Base-by-base conservation (phyloP, 1,139 yeast species). In the Waltiozyma sp. region DNA sequence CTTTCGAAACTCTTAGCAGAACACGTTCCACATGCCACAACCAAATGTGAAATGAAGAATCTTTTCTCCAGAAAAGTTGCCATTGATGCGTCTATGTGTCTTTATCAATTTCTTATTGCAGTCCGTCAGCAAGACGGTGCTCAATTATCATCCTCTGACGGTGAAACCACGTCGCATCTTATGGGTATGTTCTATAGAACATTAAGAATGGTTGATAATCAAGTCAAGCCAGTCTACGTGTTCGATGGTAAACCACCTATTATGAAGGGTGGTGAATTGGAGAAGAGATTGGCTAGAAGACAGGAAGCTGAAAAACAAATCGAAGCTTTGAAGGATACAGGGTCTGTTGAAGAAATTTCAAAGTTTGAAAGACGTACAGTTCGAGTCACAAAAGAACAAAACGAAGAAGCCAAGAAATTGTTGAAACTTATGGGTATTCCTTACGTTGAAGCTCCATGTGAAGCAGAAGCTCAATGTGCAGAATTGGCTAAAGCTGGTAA, bases 391-490 rank as follows among this genome's bases (percentile, higher is more conserved):
- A 69, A 75, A 46, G 91, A 87, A 53, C 98, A 93, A 54, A 91
- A 89, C 56, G 96, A 86, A 33, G 98, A 93, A 56, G 97, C 96
- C 18, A 86, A 87, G 60, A 70, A 73, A 50, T 65, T 91, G 46
- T 68, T 91, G 45, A 75, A 69, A 44, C 66, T 89, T 38, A 91
- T 91, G 99, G 99, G 99, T 2, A 83, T 91, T 38, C 99, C 99
- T 1, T 86, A 69, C 55, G 83, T 91, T 8, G 77, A 80, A 45
- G 97, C 98, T 0, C 98, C 99, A 1, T 83, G 96, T 61, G 99
- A 91, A 63, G 99, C 99, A 0, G 99, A 91, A 60, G 96, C 98
- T 0, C 97, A 91, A 57, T 91, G 98, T 68, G 98, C 98, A 0
- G 94, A 80, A 51, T 66, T 91, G 45, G 96, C 97, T 2, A 75